Base-by-base conservation (phyloP, 108 stramenopile genomes). In the Pelagomonas calceolata region DNA sequence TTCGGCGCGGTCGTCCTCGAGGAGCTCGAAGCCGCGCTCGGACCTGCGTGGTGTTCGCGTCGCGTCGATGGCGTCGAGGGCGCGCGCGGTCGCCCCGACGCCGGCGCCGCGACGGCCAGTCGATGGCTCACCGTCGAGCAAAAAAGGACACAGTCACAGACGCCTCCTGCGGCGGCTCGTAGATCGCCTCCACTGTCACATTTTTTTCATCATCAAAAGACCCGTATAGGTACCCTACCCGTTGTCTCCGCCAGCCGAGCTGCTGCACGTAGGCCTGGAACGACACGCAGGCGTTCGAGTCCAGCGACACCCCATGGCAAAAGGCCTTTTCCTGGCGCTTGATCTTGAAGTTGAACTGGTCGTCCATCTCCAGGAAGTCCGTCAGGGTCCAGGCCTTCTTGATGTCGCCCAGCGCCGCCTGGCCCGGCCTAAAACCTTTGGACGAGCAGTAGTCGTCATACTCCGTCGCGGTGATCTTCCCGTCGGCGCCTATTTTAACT, bases 351-450 rank as follows among this genome's bases (percentile, higher is more conserved):
- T 82, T 86, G 78, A 88, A 98, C 69, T 90, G 86, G 30, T 87
- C 80, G 75, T 98, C 94, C 89, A 98, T 84, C 46, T 86, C 92
- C 26, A 86, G 81, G 79, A 98, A 98, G 75, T 98, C 95, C 35
- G 85, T 79, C 46, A 98, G 77, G 0, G 95, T 96, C 97, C 97
- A 98, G 32, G 90, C 82, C 93, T 94, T 98, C 79, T 98, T 98
- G 86, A 98, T 98, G 80, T 91, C 91, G 0, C 91, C 81, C 30
- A 91, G 68, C 5, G 95, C 80, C 80, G 96, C 71, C 86, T 91
- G 89, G 18, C 97, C 97, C 44, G 91, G 92, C 60, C 97, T 87
- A 78, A 96, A 98, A 3, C 51, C 51, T 26, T 60, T 60, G 51
- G 26, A 17, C 51, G 51, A 60, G 21, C 21, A 26, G 51, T 60